These are phyloP conservation scores for Raphidocelis subcapitata DNA, from an alignment of 139 green algal genomes.

Conservation along the genomic window DNA sequence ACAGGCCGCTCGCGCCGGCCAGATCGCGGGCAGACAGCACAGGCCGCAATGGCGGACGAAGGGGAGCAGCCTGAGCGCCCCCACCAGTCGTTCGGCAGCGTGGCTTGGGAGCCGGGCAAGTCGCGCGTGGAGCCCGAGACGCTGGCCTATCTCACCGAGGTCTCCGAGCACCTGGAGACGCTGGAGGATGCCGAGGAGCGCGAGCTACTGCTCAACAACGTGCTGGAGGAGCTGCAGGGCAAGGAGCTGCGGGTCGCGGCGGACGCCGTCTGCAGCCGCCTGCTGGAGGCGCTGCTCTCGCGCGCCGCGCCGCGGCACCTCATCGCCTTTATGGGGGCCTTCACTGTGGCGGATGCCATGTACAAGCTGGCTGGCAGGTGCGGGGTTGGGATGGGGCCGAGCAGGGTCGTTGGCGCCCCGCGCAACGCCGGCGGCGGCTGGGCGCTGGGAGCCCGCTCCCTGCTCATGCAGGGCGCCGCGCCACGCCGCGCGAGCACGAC, in stretches of 20 bases:
- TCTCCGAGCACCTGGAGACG: constrained; percentile 49
- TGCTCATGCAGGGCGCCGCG: too few species aligned
- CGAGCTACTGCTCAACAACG: constrained; percentile 61
- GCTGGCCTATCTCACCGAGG: constrained; percentile 7
- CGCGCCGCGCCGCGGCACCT: constrained; percentile 26
- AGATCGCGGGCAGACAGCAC: too few species aligned
- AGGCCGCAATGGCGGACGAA: too few species aligned
- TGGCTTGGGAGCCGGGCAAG: too few species aligned
- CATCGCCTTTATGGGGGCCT: constrained; percentile 37
- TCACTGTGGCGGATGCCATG: constrained; percentile 34
- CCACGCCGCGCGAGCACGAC: too few species aligned
- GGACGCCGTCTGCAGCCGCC: constrained; percentile 48
- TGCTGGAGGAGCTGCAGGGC: constrained; percentile 57
- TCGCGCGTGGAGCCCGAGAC: constrained; percentile 12
- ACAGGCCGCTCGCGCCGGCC: too few species aligned
- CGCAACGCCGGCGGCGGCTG: too few species aligned
- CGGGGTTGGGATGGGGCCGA: too few species aligned
- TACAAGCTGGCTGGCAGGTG: constrained; percentile 42
- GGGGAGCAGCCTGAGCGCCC: too few species aligned
- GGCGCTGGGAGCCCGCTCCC: too few species aligned
- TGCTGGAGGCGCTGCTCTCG: constrained; percentile 67
- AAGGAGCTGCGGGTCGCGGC: constrained; percentile 49
- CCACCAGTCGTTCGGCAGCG: too few species aligned
- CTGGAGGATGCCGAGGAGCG: constrained; percentile 65
- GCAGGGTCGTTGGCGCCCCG: too few species aligned